A percentile compares a stretch with the other conserved stretches of the same genome.
phyloP scores from a whole-genome alignment of 1,284 basidiomycete species.

The Cryptococcus deneoformans region DNA sequence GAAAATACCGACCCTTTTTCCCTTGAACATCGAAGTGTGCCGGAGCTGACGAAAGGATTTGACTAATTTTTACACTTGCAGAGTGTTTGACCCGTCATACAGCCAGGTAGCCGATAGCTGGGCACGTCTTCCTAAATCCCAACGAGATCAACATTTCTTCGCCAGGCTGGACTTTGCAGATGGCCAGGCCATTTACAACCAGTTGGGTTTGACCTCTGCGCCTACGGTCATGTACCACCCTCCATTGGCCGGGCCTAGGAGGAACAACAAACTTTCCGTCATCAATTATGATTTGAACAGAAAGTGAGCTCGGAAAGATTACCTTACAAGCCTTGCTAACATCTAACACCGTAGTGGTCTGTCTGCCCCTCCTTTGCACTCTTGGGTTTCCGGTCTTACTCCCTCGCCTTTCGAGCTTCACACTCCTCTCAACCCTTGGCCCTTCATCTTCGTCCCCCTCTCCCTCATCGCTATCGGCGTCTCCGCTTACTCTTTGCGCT shows the following conservation, averaged over 20 bases:
- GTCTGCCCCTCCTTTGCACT: slow-evolving; percentile 69
- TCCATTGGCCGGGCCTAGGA: slow-evolving; percentile 65
- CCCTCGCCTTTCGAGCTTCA: slow-evolving; percentile 42
- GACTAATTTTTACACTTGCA: slow-evolving; percentile 39
- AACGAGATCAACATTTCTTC: slow-evolving; percentile 81
- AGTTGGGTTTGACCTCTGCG: slow-evolving; percentile 69
- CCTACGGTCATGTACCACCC: slow-evolving; percentile 78
- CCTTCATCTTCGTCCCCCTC: slow-evolving; percentile 63
- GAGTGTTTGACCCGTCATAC: slow-evolving; percentile 81
- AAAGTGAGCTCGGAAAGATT: slow-evolving; percentile 52
- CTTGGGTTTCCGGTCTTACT: slow-evolving; percentile 68
- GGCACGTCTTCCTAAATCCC: slow-evolving; percentile 59
- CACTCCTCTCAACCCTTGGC: slow-evolving; percentile 45
- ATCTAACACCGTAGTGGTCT: slow-evolving; percentile 64
- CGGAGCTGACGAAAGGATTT: background rate
- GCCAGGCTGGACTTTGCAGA: slow-evolving; percentile 84
- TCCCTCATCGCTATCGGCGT: slow-evolving; percentile 36
- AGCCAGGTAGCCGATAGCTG: slow-evolving; percentile 75
- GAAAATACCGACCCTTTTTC: background rate
- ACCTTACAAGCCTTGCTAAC: background rate
- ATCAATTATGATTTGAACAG: slow-evolving; percentile 71
- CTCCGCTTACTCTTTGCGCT: slow-evolving; percentile 49
- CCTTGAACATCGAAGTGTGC: background rate
- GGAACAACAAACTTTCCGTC: slow-evolving; percentile 55
- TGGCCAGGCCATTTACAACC: slow-evolving; percentile 68